Conservation (phyloP, 331 rosid species). For the Spiraea crenata region DNA sequence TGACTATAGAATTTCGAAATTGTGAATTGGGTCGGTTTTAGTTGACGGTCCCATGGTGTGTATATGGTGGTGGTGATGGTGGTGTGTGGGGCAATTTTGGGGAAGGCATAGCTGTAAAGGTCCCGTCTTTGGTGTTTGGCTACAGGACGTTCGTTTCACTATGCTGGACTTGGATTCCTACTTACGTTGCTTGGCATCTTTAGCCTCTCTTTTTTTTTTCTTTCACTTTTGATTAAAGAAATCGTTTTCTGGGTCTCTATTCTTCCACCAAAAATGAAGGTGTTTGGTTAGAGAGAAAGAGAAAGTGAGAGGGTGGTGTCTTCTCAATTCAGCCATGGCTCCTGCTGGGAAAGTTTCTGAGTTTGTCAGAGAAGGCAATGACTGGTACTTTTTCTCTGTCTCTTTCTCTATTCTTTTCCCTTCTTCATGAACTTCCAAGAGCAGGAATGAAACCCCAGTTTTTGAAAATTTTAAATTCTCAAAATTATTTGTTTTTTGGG, state of each 20-base stretch:
- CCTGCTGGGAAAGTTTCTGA: constrained; percentile 72
- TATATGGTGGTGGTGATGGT: constrained; percentile 19
- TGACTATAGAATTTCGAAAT: constrained; percentile 11
- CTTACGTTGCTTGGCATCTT: constrained; percentile 22
- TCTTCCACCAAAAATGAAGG: constrained; percentile 25
- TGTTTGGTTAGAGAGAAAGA: constrained; percentile 10
- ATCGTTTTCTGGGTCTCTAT: constrained; percentile 10
- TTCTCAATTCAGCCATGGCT: constrained; percentile 60
- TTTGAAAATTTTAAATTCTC: not conserved
- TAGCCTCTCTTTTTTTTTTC: constrained; percentile 19
- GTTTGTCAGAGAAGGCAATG: constrained; percentile 68
- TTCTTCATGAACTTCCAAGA: not conserved
- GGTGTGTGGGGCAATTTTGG: constrained; percentile 3
- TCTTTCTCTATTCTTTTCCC: not conserved
- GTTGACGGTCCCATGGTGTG: constrained; percentile 7
- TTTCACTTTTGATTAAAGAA: constrained; percentile 15
- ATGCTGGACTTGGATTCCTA: constrained; percentile 38
- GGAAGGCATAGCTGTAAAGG: constrained; percentile 52
- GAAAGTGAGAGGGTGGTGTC: constrained; percentile 18
- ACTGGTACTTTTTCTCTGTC: constrained; percentile 53
- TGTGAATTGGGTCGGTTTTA: not conserved
- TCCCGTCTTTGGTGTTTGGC: constrained; percentile 23
- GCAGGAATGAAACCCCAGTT: not conserved
- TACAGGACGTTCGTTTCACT: constrained; percentile 39
- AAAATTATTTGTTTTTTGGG: not conserved